Conservation (phyloP, 2,329 filamentous ascomycete genomes). For the Penicillium sp. region DNA sequence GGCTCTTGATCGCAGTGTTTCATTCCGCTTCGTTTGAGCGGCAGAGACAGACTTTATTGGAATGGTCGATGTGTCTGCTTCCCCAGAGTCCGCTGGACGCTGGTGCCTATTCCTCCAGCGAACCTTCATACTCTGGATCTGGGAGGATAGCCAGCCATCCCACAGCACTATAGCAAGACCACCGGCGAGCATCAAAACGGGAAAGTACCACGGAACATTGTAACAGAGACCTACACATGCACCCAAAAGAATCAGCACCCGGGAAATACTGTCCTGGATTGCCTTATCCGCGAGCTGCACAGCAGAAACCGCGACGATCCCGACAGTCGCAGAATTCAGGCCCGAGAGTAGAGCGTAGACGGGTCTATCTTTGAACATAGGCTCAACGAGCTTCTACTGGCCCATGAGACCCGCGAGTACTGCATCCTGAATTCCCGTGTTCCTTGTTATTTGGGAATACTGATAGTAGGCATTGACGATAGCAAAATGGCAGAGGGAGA, state of each 20-base stretch:
- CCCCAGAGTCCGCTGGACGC: conserved; percentile 12
- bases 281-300: conserved; percentile 66
- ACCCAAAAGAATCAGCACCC: conserved; percentile 62
- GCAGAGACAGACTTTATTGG: too few species aligned
- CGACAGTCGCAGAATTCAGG: conserved; percentile 69
- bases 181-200: conserved; percentile 57
- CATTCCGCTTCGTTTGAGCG: too few species aligned
- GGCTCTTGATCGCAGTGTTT: too few species aligned
- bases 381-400: too few species aligned
- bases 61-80: too few species aligned
- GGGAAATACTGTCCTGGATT: conserved; percentile 62
- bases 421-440: too few species aligned
- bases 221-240: conserved; percentile 66
- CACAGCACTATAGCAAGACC: conserved; percentile 55
- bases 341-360: conserved; percentile 70
- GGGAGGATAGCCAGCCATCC: conserved; percentile 56
- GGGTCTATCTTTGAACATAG: too few species aligned
- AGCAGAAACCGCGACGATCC: conserved; percentile 67
- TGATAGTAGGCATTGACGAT: too few species aligned
- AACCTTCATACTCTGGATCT: conserved; percentile 34
- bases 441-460: too few species aligned
- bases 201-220: conserved; percentile 73
- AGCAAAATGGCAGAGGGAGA: too few species aligned
- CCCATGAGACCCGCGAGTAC: too few species aligned
- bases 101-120: conserved; percentile 19